Conservation (phyloP, 305 asterid species). For the Vinca major region DNA sequence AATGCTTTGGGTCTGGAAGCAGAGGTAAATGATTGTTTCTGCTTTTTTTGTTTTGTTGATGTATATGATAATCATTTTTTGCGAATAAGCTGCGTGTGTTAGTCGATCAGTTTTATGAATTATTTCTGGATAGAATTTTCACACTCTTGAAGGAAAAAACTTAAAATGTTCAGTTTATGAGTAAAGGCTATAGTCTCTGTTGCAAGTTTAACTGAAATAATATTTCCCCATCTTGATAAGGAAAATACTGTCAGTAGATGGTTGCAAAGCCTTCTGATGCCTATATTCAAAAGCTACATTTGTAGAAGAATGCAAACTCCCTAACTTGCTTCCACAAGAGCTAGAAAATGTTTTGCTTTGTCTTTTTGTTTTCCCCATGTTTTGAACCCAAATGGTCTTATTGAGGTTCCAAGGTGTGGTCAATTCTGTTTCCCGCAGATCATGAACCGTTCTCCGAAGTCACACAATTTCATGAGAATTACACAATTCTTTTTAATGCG, state of each 20-base stretch:
- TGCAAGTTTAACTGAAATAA: background rate
- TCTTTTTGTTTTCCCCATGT: background rate
- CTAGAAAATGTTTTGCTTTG: too few relatives aligned
- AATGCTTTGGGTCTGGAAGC: constrained; percentile 75
- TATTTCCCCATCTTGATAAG: background rate
- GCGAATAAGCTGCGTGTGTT: background rate
- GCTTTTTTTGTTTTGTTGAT: background rate
- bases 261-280: background rate
- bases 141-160: background rate
- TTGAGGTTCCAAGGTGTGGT: background rate
- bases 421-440: background rate
- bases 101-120: background rate
- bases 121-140: background rate
- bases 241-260: background rate
- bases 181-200: background rate
- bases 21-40: constrained; percentile 40
- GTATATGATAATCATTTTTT: background rate
- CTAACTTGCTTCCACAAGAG: too few relatives aligned
- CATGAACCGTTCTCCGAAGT: background rate
- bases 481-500: background rate
- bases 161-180: background rate
- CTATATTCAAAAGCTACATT: background rate
- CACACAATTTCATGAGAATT: too few relatives aligned
- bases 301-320: too few relatives aligned
- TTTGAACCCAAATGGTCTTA: background rate